These are phyloP conservation scores for Alternaria viburni DNA, from an alignment of 2,329 filamentous ascomycete genomes.

Conservation along the genomic window DNA sequence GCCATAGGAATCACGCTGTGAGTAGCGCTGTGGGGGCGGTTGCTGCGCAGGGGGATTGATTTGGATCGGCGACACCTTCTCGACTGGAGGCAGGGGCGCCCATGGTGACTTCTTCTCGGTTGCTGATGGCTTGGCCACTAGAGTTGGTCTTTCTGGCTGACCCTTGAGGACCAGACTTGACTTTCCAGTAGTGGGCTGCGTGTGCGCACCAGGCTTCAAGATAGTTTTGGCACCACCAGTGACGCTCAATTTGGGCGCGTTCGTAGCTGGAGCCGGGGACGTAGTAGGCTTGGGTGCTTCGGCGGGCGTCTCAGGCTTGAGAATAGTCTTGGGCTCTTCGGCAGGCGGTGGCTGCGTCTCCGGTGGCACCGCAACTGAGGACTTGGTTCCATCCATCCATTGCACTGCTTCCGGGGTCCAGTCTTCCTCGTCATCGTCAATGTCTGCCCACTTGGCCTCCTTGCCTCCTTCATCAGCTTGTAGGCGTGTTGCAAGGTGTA, in stretches of 20 bases:
- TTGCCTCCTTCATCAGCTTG: constrained; percentile 75
- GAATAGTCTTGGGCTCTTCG: constrained; percentile 34
- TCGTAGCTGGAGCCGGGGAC: constrained; percentile 25
- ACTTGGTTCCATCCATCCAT: constrained; percentile 88
- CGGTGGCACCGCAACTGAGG: constrained; percentile 67
- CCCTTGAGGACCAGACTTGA: constrained; percentile 69
- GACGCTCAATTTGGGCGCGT: constrained; percentile 46
- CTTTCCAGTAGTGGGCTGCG: constrained; percentile 45
- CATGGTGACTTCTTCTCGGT: constrained; percentile 87
- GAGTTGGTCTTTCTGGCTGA: constrained; percentile 71
- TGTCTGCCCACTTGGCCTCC: constrained; percentile 87
- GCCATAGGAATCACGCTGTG: constrained; percentile 62
- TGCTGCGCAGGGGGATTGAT: constrained; percentile 61
- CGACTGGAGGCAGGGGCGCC: constrained; percentile 84
- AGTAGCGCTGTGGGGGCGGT: constrained; percentile 55
- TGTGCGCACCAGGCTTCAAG: constrained; percentile 54
- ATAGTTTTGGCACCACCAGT: constrained; percentile 55
- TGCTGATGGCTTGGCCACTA: constrained; percentile 74
- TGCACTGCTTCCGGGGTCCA: constrained; percentile 86
- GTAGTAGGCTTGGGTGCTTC: constrained; percentile 49
- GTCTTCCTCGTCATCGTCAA: constrained; percentile 86
- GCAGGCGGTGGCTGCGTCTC: constrained; percentile 44
- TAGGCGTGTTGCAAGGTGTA: constrained; percentile 80
- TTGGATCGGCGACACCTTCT: constrained; percentile 74
- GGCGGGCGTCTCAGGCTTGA: constrained; percentile 30